phyloP scores from a whole-genome alignment of 306 rosid genomes.

The Vachellia collinsii region DNA sequence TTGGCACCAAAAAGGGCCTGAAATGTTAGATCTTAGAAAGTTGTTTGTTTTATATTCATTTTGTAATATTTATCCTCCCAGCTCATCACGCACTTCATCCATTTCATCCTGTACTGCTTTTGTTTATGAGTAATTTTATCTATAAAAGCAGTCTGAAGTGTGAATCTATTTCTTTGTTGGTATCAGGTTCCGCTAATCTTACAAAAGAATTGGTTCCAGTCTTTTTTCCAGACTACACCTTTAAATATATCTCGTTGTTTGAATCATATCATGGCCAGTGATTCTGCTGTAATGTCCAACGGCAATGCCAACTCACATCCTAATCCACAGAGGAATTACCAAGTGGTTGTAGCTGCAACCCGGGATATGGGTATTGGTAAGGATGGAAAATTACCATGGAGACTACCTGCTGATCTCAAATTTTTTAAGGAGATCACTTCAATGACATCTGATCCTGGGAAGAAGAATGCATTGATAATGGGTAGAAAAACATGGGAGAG shows the following conservation, averaged over 20 bases:
- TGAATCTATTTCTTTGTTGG: neutral
- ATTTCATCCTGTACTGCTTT: conserved; percentile 26
- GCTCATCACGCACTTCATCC: neutral
- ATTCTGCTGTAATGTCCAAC: conserved; percentile 49
- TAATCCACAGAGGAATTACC: conserved; percentile 78
- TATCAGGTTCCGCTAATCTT: conserved; percentile 50
- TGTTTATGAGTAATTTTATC: conserved; percentile 13
- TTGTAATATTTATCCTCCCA: neutral
- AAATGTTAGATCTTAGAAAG: neutral
- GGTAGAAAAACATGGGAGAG: conserved; percentile 97
- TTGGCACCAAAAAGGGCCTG: neutral
- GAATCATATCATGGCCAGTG: conserved; percentile 67
- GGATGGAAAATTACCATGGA: conserved; percentile 91
- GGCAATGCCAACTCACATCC: conserved; percentile 58
- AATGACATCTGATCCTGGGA: conserved; percentile 72
- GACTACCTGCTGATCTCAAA: conserved; percentile 74
- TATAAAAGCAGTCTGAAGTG: neutral
- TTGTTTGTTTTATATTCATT: neutral
- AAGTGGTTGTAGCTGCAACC: conserved; percentile 90
- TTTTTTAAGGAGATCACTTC: conserved; percentile 72
- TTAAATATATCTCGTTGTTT: conserved; percentile 35
- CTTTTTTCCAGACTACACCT: conserved; percentile 36
- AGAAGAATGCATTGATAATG: conserved; percentile 90
- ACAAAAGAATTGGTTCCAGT: conserved; percentile 40
- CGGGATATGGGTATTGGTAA: conserved; percentile 84